Evolutionary conservation across 495 filamentous ascomycete genomes (phyloP).

Genomic region (Letharia columbiana): DNA sequence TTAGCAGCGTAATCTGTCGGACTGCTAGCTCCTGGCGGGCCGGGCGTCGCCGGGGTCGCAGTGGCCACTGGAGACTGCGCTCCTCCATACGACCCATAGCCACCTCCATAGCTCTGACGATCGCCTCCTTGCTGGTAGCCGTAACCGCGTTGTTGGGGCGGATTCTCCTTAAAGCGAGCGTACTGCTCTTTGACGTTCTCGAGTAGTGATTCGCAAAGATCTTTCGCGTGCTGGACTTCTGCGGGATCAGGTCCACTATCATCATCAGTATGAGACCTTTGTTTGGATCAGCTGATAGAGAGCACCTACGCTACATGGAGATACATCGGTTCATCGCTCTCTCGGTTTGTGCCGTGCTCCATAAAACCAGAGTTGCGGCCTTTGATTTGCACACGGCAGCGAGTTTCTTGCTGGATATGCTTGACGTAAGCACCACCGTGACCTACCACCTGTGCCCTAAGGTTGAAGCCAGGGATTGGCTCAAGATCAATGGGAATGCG

Average conservation of each 20-base stretch:
- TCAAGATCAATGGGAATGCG: constrained; percentile 85
- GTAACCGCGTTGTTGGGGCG: constrained; percentile 48
- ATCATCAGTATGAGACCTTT: constrained; percentile 29
- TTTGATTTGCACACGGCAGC: constrained; percentile 95
- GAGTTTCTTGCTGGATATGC: constrained; percentile 89
- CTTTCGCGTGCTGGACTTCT: constrained; percentile 79
- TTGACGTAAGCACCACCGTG: constrained; percentile 92
- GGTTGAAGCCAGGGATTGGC: constrained; percentile 88
- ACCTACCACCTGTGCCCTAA: constrained; percentile 90
- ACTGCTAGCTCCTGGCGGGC: constrained; percentile 35
- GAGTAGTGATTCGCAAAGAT: constrained; percentile 79
- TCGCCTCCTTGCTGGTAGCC: constrained; percentile 29
- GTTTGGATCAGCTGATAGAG: background rate
- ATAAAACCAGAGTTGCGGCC: constrained; percentile 93
- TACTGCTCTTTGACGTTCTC: constrained; percentile 77
- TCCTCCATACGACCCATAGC: constrained; percentile 35
- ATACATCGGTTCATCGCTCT: constrained; percentile 94
- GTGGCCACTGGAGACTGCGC: constrained; percentile 34
- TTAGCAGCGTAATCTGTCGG: constrained; percentile 62
- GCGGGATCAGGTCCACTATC: constrained; percentile 73
- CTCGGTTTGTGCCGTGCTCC: constrained; percentile 68
- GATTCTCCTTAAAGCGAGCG: constrained; percentile 78
- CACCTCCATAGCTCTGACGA: constrained; percentile 27
- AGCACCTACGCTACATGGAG: constrained; percentile 80
- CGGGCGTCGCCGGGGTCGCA: constrained; percentile 34